A percentile compares a stretch with the other conserved stretches of the same genome.
phyloP scores from a whole-genome alignment of 768 basidiomycete genomes.

The Suillus occidentalis region DNA sequence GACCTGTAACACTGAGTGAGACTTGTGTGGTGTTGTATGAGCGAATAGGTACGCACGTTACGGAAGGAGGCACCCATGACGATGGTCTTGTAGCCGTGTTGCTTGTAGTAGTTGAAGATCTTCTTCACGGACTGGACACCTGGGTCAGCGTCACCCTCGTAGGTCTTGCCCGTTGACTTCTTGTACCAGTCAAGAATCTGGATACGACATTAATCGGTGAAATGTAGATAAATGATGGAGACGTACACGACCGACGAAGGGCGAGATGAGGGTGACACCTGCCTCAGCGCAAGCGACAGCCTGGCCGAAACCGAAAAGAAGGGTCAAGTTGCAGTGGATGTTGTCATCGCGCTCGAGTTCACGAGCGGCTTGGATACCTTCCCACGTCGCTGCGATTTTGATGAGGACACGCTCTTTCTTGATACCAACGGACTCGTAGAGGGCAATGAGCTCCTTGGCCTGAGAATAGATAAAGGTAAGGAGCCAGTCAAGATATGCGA shows the following conservation, averaged over 20 bases:
- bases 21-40: constrained; percentile 4
- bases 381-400: constrained; percentile 99
- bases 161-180: constrained; percentile 82
- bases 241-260: constrained; percentile 96
- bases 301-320: constrained; percentile 98
- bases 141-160: constrained; percentile 90
- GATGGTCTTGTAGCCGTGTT: constrained; percentile 96
- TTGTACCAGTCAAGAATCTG: constrained; percentile 99
- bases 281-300: constrained; percentile 99
- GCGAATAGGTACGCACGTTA: constrained; percentile 59
- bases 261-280: constrained; percentile 96
- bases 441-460: constrained; percentile 86
- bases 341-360: constrained; percentile 89
- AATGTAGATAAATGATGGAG: constrained; percentile 11
- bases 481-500: background rate
- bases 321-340: constrained; percentile 99
- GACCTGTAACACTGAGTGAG: constrained; percentile 40
- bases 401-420: constrained; percentile 93
- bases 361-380: constrained; percentile 98
- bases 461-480: constrained; percentile 19
- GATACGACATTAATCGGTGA: constrained; percentile 12
- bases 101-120: constrained; percentile 99
- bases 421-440: constrained; percentile 94
- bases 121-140: constrained; percentile 94
- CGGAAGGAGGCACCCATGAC: constrained; percentile 99